Conservation (phyloP, 495 filamentous ascomycete genomes). For the Neurospora sp. region DNA sequence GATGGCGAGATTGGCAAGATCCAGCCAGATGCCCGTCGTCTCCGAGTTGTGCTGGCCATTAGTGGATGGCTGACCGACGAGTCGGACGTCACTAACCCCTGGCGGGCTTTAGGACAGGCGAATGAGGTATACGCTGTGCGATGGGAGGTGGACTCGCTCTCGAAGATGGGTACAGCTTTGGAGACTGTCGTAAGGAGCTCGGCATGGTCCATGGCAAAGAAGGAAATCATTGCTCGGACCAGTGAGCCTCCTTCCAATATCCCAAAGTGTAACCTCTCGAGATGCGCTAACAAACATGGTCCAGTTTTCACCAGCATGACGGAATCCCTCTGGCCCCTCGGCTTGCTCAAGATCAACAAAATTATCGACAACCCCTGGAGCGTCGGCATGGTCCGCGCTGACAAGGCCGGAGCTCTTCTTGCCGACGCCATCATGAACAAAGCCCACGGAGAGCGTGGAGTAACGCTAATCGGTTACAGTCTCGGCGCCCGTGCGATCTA, state of each 20-base stretch:
- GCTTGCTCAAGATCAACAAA: constrained; percentile 65
- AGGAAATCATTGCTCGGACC: constrained; percentile 51
- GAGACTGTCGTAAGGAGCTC: constrained; percentile 62
- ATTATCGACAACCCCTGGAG: constrained; percentile 88
- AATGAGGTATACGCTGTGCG: constrained; percentile 75
- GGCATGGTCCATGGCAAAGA: constrained; percentile 67
- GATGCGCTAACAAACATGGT: constrained; percentile 31
- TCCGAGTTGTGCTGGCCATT: constrained; percentile 75
- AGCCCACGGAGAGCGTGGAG: constrained; percentile 77
- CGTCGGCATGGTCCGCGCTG: constrained; percentile 66
- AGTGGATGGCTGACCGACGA: constrained; percentile 69
- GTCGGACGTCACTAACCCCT: constrained; percentile 60
- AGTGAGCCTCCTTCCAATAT: constrained; percentile 22
- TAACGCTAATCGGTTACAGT: constrained; percentile 81
- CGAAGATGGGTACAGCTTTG: constrained; percentile 67
- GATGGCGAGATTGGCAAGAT: constrained; percentile 32
- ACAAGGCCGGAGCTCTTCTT: constrained; percentile 77
- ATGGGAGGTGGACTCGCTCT: constrained; percentile 70
- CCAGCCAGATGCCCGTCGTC: constrained; percentile 40
- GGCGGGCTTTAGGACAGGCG: constrained; percentile 58
- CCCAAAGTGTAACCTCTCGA: not conserved
- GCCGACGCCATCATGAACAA: constrained; percentile 84
- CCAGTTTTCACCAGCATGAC: constrained; percentile 60
- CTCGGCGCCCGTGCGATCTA: constrained; percentile 87
- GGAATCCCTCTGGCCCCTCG: constrained; percentile 64